Base-by-base conservation (phyloP, 345 rosid species). In the Hypericum perforatum region DNA sequence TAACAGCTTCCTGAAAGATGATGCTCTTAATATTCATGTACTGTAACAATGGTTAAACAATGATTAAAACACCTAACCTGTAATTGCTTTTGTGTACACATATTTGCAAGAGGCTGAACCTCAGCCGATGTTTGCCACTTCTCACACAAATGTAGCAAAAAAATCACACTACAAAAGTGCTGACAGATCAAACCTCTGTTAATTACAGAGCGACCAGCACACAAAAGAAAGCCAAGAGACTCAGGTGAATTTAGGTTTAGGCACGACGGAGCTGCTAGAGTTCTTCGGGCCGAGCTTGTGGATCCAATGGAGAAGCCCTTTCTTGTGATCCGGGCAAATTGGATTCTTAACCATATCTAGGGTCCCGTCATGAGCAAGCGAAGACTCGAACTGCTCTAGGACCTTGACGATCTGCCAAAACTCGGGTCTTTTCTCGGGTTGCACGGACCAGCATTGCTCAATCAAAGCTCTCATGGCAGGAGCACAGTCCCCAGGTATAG, bases 361-460 rank as follows among this genome's bases (percentile, higher is more conserved):
- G 41, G 77, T 77, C 37, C 99, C 99, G 37, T 88, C 80, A 22
- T 45, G 66, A n/a, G 77, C 79, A 38, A 80, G 74, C 0, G 97
- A 86, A 36, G 73, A 59, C 43, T 65, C 67, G 43, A 92, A 92
- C 66, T 85, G 81, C 75, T 92, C 95, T 57, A 92, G 71, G 13
- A 84, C 89, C 70, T 82, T 89, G 55, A 92, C 91, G 13, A 92
- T 69, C 74, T 92, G 98, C 87, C 91, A 76, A 72, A 88, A 92
- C 67, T 88, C 97, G 0, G 97, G 98, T 74, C 98, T 80, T 74
- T 85, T 88, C 12, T 83, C 97, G 6, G 98, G 82, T 12, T 84
- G 75, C 68, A 74, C 57, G 3, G 91, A 78, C 98, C 98, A 92
- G 49, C 98, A 92, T 59, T 82, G 97, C 76, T 92, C 94, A 7